Evolutionary conservation across 495 filamentous ascomycete genomes (phyloP).

Genomic region (Aspergillus nanangensis): DNA sequence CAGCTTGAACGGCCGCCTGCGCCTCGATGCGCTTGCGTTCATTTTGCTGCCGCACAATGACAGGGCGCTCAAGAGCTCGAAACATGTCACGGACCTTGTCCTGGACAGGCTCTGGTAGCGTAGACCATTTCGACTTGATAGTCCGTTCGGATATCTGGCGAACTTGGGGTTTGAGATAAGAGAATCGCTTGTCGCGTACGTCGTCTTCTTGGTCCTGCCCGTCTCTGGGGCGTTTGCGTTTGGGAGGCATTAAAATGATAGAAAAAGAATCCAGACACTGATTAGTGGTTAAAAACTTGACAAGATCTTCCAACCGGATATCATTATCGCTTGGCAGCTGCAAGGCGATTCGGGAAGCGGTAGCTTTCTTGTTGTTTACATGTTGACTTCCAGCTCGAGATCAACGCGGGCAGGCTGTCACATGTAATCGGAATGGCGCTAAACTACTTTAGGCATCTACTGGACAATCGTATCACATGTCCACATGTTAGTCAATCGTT

Average conservation of each 20-base stretch:
- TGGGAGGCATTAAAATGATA: conserved; percentile 25
- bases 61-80: conserved; percentile 48
- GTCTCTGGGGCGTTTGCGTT: conserved; percentile 30
- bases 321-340: too few species aligned
- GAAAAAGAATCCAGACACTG: too few species aligned
- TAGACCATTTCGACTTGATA: conserved; percentile 57
- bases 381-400: too few species aligned
- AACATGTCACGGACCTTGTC: conserved; percentile 51
- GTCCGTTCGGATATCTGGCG: conserved; percentile 50
- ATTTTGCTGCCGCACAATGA: conserved; percentile 50
- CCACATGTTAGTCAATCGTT: too few species aligned
- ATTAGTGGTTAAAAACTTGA: not conserved
- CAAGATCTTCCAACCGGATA: too few species aligned
- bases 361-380: too few species aligned
- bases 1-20: conserved; percentile 45
- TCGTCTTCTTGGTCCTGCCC: conserved; percentile 18
- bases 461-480: too few species aligned
- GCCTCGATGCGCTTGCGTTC: conserved; percentile 53
- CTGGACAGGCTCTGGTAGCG: conserved; percentile 46
- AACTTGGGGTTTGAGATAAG: conserved; percentile 45
- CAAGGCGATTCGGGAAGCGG: too few species aligned
- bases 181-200: conserved; percentile 29
- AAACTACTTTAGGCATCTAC: too few species aligned
- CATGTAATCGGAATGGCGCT: too few species aligned
- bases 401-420: too few species aligned